Evolutionary conservation across 805 yeast genomes (phyloP).

Genomic region (Candida hispaniensis): DNA sequence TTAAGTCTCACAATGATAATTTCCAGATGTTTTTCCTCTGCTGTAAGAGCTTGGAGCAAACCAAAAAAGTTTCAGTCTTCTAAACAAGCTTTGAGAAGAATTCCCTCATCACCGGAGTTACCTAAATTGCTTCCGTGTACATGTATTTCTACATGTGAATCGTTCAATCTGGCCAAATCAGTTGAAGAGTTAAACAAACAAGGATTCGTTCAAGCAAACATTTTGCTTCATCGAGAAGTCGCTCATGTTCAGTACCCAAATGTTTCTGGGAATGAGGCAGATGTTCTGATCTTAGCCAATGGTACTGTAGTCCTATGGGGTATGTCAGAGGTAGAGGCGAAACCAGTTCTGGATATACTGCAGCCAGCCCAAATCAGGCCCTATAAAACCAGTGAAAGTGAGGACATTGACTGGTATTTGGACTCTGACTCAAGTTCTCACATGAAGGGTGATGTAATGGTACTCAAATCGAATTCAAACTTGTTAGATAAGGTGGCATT

Average conservation of each 20-base stretch:
- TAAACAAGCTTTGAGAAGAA: slow-evolving; percentile 8
- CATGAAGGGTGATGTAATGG: slow-evolving; percentile 59
- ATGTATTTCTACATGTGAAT: slow-evolving; percentile 62
- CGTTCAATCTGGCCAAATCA: slow-evolving; percentile 47
- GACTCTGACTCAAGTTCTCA: slow-evolving; percentile 27
- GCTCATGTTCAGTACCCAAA: slow-evolving; percentile 39
- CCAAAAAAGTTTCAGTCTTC: slow-evolving; percentile 12
- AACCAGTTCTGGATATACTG: slow-evolving; percentile 38
- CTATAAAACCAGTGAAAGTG: slow-evolving; percentile 51
- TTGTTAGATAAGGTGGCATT: slow-evolving; percentile 77
- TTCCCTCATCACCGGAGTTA: slow-evolving; percentile 1
- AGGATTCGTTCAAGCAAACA: slow-evolving; percentile 31
- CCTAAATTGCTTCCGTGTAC: slow-evolving; percentile 39
- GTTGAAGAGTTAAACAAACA: slow-evolving; percentile 30
- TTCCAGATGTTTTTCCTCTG: too few species aligned
- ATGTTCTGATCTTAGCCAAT: slow-evolving; percentile 57
- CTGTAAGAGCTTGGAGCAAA: slow-evolving; percentile 7
- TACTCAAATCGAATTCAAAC: slow-evolving; percentile 45
- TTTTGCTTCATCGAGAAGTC: slow-evolving; percentile 59
- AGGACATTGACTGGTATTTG: slow-evolving; percentile 55
- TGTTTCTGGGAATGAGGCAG: slow-evolving; percentile 31
- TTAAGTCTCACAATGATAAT: too few species aligned
- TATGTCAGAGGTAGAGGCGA: slow-evolving; percentile 34
- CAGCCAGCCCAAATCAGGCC: slow-evolving; percentile 38
- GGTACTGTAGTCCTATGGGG: slow-evolving; percentile 87